Base-by-base conservation (phyloP, 192 early-diverging fungal genomes). In the Backusella sp. region DNA sequence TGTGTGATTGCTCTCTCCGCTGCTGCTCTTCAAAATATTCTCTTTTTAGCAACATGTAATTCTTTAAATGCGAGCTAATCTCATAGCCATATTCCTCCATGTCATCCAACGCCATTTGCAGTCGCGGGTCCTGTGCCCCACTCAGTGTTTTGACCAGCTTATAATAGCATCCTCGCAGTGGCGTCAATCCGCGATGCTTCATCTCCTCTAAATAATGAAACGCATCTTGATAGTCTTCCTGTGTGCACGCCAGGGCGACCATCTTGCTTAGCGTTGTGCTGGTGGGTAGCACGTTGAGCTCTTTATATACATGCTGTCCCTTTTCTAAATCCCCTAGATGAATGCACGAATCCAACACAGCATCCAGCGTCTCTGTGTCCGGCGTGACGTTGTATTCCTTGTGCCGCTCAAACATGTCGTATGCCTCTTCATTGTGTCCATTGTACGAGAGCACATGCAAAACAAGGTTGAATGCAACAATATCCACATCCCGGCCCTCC, bases 131-230 rank as follows among this genome's bases (percentile, higher is more conserved):
- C 32, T 85, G 78, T 37, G 85, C 81, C 1, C 52, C 73, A 0
- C 90, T 90, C n/a, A 91, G 83, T 44, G 88, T 88, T 21, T 84
- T 84, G 9, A 89, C 85, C 8, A 94, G 75, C 7, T 72, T 75
- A 11, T 87, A 80, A 72, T 92, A 91, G 3, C 85, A 85, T 0
- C 79, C 76, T 77, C 86, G 84, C 6, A 72, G 73, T 3, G 92
- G 92, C 35, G 87, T 79, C 71, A 90, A 85, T 71, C 80, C 79
- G 21, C 82, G 77, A 23, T 86, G 81, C 76, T 90, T 90, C 90
- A 92, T 90, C 56, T 92, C 82, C 72, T 92, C 90, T 52, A 94
- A 75, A 66, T 92, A 94, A 56, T 84, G 78, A 70, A 94, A 94
- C 17, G 90, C 91, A 41, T 90, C 90, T 76, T 94, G 91, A 72